Evolutionary conservation across 2,329 filamentous ascomycete species (phyloP).

Genomic region (Ophiosphaerella narmari): DNA sequence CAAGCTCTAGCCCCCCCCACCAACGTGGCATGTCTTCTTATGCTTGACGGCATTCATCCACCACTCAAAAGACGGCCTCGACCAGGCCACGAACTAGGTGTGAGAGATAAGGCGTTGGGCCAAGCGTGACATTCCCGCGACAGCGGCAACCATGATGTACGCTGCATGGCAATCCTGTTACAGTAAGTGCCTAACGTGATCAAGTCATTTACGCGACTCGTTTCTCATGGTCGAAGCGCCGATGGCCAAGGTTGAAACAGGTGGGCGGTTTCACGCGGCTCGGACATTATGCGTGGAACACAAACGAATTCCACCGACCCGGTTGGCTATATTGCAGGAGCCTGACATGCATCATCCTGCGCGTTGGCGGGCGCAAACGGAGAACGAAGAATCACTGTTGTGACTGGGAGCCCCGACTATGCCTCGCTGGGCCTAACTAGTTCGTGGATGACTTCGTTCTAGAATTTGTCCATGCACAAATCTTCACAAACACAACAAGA

Average conservation of each 20-base stretch:
- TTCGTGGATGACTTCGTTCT: no score
- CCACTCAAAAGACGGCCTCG: slow-evolving; percentile 24
- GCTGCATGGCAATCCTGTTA: slow-evolving; percentile 13
- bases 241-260: slow-evolving; percentile 41
- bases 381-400: no score
- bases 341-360: slow-evolving; percentile 9
- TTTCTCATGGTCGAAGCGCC: slow-evolving; percentile 32
- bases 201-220: slow-evolving; percentile 25
- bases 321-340: slow-evolving; percentile 19
- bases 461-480: no score
- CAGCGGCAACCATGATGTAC: slow-evolving; percentile 30
- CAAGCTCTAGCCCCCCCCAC: slow-evolving; percentile 18
- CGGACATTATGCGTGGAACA: slow-evolving; percentile 26
- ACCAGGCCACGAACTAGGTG: slow-evolving; percentile 17
- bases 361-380: background rate
- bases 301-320: slow-evolving; percentile 18
- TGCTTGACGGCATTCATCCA: slow-evolving; percentile 32
- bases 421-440: no score
- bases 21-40: slow-evolving; percentile 22
- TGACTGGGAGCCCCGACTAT: no score
- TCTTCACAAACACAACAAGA: no score
- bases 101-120: slow-evolving; percentile 20
- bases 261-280: slow-evolving; percentile 40
- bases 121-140: slow-evolving; percentile 20
- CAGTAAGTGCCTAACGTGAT: slow-evolving; percentile 16